phyloP scores from a whole-genome alignment of 2,329 filamentous ascomycete species.

The Madurella fahalii region DNA sequence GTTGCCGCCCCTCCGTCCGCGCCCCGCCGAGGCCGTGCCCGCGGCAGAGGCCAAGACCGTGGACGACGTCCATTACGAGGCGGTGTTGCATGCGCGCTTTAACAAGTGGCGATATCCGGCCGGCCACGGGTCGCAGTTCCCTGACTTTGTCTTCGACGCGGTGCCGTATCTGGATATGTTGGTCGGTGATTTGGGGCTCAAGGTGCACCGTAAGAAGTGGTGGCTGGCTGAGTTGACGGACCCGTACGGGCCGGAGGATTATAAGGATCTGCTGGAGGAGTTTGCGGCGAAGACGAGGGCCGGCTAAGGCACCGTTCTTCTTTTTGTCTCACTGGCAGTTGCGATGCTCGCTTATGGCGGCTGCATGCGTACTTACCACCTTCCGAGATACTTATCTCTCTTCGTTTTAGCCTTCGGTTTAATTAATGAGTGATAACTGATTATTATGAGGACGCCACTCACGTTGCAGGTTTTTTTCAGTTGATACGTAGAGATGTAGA shows the following conservation, averaged over 20 bases:
- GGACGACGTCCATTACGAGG: conserved; percentile 45
- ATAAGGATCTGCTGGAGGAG: conserved; percentile 49
- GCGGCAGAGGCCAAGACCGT: conserved; percentile 37
- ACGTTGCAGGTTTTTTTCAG: too few species aligned
- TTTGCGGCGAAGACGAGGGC: conserved; percentile 26
- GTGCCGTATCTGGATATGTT: conserved; percentile 70
- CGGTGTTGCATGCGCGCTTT: conserved; percentile 63
- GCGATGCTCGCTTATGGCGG: too few species aligned
- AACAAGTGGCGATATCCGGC: conserved; percentile 65
- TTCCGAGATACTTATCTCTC: too few species aligned
- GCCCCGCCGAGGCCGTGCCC: background rate
- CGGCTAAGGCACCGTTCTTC: background rate
- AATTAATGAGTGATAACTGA: too few species aligned
- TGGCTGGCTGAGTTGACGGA: conserved; percentile 48
- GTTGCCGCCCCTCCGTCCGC: conserved; percentile 23
- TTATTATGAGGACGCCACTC: too few species aligned
- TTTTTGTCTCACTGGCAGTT: background rate
- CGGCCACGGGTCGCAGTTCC: conserved; percentile 58
- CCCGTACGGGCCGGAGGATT: conserved; percentile 58
- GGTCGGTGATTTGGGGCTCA: conserved; percentile 60
- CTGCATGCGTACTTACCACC: too few species aligned
- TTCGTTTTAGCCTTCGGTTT: too few species aligned
- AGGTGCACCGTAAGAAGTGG: conserved; percentile 51
- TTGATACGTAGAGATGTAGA: too few species aligned
- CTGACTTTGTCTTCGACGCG: conserved; percentile 72